phyloP scores from a whole-genome alignment of 495 filamentous ascomycete genomes.

The Ramalina peruviana region DNA sequence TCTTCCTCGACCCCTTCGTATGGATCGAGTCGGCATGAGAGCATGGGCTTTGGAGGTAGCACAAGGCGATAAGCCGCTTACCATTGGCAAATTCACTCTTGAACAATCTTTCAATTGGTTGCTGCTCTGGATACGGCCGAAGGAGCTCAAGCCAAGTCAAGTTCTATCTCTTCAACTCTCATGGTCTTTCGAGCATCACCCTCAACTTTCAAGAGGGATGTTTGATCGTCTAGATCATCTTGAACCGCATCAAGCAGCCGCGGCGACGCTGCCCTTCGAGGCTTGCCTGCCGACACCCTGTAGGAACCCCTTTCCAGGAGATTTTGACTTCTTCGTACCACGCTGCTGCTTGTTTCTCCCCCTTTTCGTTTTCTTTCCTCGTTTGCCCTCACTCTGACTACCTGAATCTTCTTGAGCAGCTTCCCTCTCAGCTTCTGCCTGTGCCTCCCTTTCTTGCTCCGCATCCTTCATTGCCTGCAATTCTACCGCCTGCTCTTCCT shows the following conservation, averaged over 20 bases:
- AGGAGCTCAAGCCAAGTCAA: neutral
- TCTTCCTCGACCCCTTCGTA: constrained; percentile 30
- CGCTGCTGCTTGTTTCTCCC: constrained; percentile 2
- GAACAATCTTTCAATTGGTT: neutral
- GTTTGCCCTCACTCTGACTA: constrained; percentile 22
- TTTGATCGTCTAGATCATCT: neutral
- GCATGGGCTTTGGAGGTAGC: constrained; percentile 85
- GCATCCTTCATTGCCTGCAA: constrained; percentile 27
- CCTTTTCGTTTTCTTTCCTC: constrained; percentile 14
- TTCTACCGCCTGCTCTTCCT: constrained; percentile 51
- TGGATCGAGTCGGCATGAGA: constrained; percentile 47
- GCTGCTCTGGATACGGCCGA: neutral
- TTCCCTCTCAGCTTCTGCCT: constrained; percentile 21
- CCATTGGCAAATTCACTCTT: neutral
- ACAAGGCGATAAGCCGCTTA: constrained; percentile 36
- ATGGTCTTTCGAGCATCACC: neutral
- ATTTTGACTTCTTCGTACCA: neutral
- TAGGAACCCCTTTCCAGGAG: neutral
- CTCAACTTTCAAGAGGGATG: too few relatives aligned
- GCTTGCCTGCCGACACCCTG: neutral
- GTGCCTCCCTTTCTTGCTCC: constrained; percentile 19
- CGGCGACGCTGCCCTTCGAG: neutral
- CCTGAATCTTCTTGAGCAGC: constrained; percentile 26
- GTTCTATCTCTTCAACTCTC: neutral
- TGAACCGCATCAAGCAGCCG: neutral